Evolutionary conservation across 176 grass and related monocot species (phyloP).

Genomic region (Metroxylon sagu): DNA sequence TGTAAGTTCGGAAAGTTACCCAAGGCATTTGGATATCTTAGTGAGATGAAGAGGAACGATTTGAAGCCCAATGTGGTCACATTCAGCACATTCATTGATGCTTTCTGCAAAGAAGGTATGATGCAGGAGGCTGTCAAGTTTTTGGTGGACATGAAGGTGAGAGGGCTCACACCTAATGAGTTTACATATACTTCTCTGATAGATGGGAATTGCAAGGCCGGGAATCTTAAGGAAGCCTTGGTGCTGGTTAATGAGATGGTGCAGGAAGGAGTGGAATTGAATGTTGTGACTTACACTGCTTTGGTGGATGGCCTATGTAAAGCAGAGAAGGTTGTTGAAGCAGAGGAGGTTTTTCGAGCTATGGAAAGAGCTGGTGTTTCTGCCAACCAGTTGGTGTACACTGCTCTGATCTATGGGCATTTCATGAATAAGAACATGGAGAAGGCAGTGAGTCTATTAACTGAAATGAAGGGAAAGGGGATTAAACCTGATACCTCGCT

Average conservation of each 20-base stretch:
- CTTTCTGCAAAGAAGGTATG: constrained; percentile 89
- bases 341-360: constrained; percentile 50
- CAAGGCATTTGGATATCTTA: constrained; percentile 61
- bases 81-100: constrained; percentile 78
- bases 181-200: constrained; percentile 82
- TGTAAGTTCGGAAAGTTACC: constrained; percentile 65
- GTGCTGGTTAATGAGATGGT: constrained; percentile 83
- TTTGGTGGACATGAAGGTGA: constrained; percentile 77
- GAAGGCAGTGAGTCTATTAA: constrained; percentile 50
- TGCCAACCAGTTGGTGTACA: constrained; percentile 59
- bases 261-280: constrained; percentile 43
- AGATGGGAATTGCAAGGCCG: constrained; percentile 72
- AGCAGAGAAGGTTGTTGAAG: constrained; percentile 56
- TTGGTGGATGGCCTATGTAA: constrained; percentile 84
- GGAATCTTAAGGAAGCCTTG: constrained; percentile 55
- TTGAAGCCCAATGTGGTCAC: constrained; percentile 70
- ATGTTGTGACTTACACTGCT: constrained; percentile 68
- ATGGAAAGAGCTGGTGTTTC: constrained; percentile 46
- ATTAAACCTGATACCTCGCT: constrained; percentile 65
- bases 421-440: constrained; percentile 58
- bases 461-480: constrained; percentile 71
- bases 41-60: constrained; percentile 54
- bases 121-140: constrained; percentile 72
- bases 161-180: constrained; percentile 76
- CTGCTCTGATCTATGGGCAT: constrained; percentile 70